Conservation (phyloP, 169 alveolate genomes). For the Fabrea salina region DNA sequence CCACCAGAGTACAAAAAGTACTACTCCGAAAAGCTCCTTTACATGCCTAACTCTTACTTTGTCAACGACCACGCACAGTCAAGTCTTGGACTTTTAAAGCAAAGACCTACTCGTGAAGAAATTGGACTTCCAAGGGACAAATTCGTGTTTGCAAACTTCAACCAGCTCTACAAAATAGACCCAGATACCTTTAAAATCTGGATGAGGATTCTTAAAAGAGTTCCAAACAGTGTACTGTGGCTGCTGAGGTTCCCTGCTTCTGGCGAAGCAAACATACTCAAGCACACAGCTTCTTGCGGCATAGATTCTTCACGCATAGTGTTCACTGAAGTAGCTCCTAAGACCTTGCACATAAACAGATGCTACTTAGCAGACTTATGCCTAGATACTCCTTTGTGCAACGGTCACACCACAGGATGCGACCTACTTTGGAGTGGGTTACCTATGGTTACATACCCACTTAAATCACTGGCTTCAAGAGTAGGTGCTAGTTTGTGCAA, state of each 20-base stretch:
- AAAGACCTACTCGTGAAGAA: conserved; percentile 26
- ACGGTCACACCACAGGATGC: conserved; percentile 53
- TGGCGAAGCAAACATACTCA: conserved; percentile 42
- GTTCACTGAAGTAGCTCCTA: conserved; percentile 38
- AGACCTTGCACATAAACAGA: conserved; percentile 41
- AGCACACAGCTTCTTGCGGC: conserved; percentile 37
- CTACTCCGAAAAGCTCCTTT: conserved; percentile 42
- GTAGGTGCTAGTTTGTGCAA: conserved; percentile 43
- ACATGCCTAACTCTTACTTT: conserved; percentile 53
- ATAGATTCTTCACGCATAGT: conserved; percentile 30
- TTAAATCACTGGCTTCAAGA: conserved; percentile 36
- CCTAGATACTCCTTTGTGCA: conserved; percentile 48
- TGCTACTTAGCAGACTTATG: conserved; percentile 52
- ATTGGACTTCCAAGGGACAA: conserved; percentile 44
- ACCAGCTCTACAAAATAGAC: conserved; percentile 51
- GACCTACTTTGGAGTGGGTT: conserved; percentile 52
- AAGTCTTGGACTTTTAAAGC: background rate
- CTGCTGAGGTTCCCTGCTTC: conserved; percentile 43
- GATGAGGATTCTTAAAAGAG: conserved; percentile 49
- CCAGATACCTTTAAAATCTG: conserved; percentile 43
- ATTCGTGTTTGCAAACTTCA: conserved; percentile 52
- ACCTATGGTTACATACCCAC: conserved; percentile 46
- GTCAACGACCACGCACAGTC: conserved; percentile 45
- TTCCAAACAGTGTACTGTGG: conserved; percentile 51
- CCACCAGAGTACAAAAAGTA: conserved; percentile 22